Percentiles rank a stretch among this genome's conserved stretches.
phyloP scores from a whole-genome alignment of 495 filamentous ascomycete species.

The Penicillium riverlandense region DNA sequence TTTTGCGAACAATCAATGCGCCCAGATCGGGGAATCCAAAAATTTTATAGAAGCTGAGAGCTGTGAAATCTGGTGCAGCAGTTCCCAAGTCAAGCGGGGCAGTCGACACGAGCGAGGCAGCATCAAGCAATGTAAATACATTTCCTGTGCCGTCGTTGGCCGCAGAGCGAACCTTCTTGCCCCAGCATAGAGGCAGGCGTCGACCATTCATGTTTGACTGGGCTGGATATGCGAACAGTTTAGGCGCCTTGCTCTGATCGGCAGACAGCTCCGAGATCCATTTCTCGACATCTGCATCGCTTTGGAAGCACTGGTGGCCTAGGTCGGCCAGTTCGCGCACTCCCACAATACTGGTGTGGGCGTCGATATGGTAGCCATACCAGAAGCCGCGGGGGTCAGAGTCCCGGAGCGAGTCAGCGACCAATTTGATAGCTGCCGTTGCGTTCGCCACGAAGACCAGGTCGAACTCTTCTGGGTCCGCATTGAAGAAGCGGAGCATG shows the following conservation, averaged over 20 bases:
- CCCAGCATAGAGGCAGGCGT: constrained; percentile 67
- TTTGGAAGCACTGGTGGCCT: constrained; percentile 57
- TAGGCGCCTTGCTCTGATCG: constrained; percentile 15
- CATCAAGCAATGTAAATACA: constrained; percentile 76
- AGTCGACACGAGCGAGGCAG: constrained; percentile 76
- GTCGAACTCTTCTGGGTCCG: constrained; percentile 77
- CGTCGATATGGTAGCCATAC: constrained; percentile 76
- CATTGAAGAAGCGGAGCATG: constrained; percentile 73
- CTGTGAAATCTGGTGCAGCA: constrained; percentile 75
- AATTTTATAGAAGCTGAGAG: constrained; percentile 91
- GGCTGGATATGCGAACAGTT: constrained; percentile 76
- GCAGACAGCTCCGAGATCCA: constrained; percentile 48
- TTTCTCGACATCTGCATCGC: constrained; percentile 56
- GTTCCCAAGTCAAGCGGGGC: constrained; percentile 63
- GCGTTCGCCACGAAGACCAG: constrained; percentile 89
- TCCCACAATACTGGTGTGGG: constrained; percentile 85
- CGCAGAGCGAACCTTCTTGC: constrained; percentile 39
- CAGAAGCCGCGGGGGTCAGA: constrained; percentile 56
- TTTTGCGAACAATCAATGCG: constrained; percentile 74
- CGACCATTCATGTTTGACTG: constrained; percentile 95
- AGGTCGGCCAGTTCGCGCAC: constrained; percentile 61
- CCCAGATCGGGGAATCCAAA: constrained; percentile 94
- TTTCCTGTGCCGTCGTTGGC: constrained; percentile 6
- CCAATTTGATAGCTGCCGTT: constrained; percentile 83
- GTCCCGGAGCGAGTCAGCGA: constrained; percentile 66